These are phyloP conservation scores for Tuber melanosporum DNA, from an alignment of 495 filamentous ascomycete species.

Conservation along the genomic window DNA sequence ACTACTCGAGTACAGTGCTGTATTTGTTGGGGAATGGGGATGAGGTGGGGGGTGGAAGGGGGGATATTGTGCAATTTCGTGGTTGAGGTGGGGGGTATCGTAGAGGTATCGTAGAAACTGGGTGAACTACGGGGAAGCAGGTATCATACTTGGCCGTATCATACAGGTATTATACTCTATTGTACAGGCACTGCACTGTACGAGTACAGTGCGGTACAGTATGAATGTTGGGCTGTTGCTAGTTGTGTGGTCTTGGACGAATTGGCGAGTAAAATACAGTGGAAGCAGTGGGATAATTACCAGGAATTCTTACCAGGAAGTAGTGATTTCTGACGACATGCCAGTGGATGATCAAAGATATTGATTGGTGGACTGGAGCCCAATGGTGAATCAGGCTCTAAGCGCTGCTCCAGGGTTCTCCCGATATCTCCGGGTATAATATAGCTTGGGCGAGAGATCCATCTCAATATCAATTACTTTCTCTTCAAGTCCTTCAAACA, in stretches of 20 bases:
- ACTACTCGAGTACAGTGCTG: neutral
- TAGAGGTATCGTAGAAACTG: neutral
- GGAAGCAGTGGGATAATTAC: neutral
- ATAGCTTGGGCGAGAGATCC: no score
- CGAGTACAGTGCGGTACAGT: no score
- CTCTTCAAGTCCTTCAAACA: neutral
- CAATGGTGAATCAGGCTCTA: neutral
- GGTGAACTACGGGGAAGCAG: neutral
- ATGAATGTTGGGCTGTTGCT: no score
- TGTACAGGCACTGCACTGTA: no score
- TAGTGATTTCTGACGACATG: neutral
- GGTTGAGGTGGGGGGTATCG: neutral
- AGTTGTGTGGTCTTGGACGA: neutral
- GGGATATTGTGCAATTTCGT: neutral
- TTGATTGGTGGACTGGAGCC: neutral
- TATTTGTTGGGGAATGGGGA: neutral
- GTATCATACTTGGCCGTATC: neutral
- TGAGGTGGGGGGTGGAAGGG: neutral
- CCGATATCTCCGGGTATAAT: neutral
- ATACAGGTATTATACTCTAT: no score
- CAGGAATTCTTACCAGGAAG: no score
- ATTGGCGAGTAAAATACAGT: neutral
- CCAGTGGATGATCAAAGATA: neutral
- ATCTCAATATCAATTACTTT: neutral
- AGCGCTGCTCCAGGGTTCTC: neutral